Conservation (phyloP, 2,329 filamentous ascomycete species). For the Tricladium varicosporioides region DNA sequence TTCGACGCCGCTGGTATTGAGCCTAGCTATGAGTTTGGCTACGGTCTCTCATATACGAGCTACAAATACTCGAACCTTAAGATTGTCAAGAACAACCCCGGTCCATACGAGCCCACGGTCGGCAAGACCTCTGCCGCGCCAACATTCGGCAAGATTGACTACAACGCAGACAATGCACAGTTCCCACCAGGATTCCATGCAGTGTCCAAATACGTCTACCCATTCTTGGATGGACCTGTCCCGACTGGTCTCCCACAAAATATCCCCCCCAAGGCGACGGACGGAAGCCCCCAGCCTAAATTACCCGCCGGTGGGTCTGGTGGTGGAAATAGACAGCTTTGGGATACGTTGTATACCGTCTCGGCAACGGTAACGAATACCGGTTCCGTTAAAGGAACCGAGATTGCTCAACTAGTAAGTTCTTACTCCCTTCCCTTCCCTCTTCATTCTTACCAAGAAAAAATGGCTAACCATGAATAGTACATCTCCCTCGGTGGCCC, state of each 20-base stretch:
- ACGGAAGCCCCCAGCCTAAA: conserved; percentile 45
- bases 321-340: conserved; percentile 53
- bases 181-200: conserved; percentile 57
- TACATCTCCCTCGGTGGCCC: conserved; percentile 80
- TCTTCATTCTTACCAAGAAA: conserved; percentile 42
- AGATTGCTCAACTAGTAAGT: conserved; percentile 52
- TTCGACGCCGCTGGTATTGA: conserved; percentile 63
- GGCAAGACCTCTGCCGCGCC: conserved; percentile 65
- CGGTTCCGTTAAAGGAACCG: conserved; percentile 51
- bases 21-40: conserved; percentile 79
- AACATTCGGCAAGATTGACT: conserved; percentile 60
- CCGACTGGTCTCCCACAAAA: conserved; percentile 21
- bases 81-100: conserved; percentile 28
- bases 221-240: conserved; percentile 49
- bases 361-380: conserved; percentile 54
- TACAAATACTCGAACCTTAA: conserved; percentile 70
- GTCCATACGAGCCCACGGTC: conserved; percentile 46
- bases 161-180: conserved; percentile 58
- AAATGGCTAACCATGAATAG: conserved; percentile 34
- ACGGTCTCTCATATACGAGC: conserved; percentile 75
- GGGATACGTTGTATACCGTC: conserved; percentile 53
- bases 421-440: conserved; percentile 4
- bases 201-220: conserved; percentile 50
- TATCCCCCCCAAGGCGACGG: conserved; percentile 39
- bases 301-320: conserved; percentile 47